Base-by-base conservation (phyloP, 2,329 filamentous ascomycete species). In the Hypoxylon sp. region DNA sequence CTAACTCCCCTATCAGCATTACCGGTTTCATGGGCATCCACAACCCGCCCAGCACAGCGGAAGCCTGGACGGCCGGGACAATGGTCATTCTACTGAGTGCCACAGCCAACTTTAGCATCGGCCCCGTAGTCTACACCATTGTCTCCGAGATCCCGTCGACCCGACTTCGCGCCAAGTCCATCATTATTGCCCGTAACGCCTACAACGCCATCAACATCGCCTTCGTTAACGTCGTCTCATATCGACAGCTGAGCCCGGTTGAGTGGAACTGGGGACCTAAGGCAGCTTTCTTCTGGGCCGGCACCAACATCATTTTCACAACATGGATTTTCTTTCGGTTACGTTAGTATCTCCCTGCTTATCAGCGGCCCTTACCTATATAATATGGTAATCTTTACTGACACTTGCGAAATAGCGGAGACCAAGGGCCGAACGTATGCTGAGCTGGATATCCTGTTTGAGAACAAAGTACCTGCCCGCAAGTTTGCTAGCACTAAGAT, bases 391-490 rank as follows among this genome's bases (percentile, higher is more conserved):
- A 13, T n/a, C 32, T 14, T 36, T 57, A 17, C 58, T 65, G 28
- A 50, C 38, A 38, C 0, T 19, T 5, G 19, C 2, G 10, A 2
- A 38, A 57, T 38, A 77, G 75, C 75, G 6, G 75, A 77, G 61
- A 77, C 75, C 0, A 80, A 81, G 21, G 82, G 81, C 1, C 79
- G 82, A 50, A 82, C 81, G 0, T 80, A 83, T 53, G 82, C 82
- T 48, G 83, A 86, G 75, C 80, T 86, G n/a, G 83, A 85, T 60
- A 76, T 80, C 7, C 71, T 86, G 63, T 86, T 86, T 71, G 78
- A 82, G 56, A 76, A 76, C 34, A 76, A 73, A 43, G 73, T 79
- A 3, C 72, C 77, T 5, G 78, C 80, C n/a, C 76, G 79, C 30
- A 79, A 80, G 28, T 81, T 78, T 48, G 75, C 74, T 14, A 71